Conservation (phyloP, 73 alveolate genomes). For the Symbiodinium natans region DNA sequence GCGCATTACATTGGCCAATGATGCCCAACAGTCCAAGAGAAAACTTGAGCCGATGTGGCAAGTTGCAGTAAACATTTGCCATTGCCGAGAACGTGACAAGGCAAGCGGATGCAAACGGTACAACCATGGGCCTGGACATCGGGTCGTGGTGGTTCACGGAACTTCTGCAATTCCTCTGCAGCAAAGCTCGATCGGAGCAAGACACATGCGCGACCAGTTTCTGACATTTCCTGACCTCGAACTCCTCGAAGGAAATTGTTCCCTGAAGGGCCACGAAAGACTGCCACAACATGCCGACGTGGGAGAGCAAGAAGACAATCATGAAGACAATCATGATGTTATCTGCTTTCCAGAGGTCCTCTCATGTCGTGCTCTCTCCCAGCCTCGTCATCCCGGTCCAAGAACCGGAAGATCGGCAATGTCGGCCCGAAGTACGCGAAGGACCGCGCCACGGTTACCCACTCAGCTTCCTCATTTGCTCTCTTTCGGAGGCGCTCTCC, state of each 20-base stretch:
- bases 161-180: slow-evolving; percentile 51
- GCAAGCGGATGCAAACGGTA: neutral
- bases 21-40: too few species aligned
- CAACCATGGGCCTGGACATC: slow-evolving; percentile 31
- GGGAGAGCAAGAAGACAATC: neutral
- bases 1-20: neutral
- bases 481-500: neutral
- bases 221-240: slow-evolving; percentile 2
- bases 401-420: slow-evolving; percentile 82
- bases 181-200: neutral
- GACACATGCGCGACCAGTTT: neutral
- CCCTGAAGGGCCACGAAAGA: slow-evolving; percentile 1
- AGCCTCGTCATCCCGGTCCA: slow-evolving; percentile 87
- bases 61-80: too few species aligned
- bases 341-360: neutral
- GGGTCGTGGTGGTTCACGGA: slow-evolving; percentile 48
- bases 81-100: neutral
- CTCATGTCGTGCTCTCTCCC: neutral
- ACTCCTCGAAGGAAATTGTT: slow-evolving; percentile 77
- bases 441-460: slow-evolving; percentile 66
- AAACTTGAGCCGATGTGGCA: neutral
- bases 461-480: slow-evolving; percentile 54
- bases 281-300: neutral
- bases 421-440: slow-evolving; percentile 74
- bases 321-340: neutral